Conservation (phyloP, 331 rosid genomes). For the Malus hybrid region DNA sequence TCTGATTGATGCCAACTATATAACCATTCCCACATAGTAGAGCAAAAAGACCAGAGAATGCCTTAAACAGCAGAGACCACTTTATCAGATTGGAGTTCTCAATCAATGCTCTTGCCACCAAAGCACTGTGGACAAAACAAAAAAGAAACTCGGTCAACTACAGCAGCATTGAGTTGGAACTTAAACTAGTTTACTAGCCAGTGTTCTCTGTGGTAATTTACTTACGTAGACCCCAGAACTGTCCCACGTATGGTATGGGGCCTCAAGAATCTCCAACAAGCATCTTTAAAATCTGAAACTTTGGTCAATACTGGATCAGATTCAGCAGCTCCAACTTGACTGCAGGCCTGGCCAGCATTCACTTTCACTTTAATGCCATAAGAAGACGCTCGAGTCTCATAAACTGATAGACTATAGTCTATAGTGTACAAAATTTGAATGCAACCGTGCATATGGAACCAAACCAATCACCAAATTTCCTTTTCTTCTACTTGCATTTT, state of each 20-base stretch:
- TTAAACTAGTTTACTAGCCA: background rate
- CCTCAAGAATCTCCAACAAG: slow-evolving; percentile 95
- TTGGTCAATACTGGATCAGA: slow-evolving; percentile 54
- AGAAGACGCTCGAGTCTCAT: background rate
- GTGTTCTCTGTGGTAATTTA: background rate
- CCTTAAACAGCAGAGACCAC: slow-evolving; percentile 88
- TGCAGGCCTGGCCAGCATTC: slow-evolving; percentile 64
- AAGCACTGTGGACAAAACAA: slow-evolving; percentile 53
- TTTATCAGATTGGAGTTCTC: slow-evolving; percentile 85
- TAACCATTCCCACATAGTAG: slow-evolving; percentile 90
- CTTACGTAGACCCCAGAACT: slow-evolving; percentile 84
- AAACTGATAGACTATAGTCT: background rate
- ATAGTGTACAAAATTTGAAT: background rate
- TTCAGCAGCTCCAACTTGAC: slow-evolving; percentile 72
- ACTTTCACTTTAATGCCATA: slow-evolving; percentile 23
- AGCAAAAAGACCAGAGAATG: slow-evolving; percentile 84
- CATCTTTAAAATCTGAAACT: slow-evolving; percentile 66
- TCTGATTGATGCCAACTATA: slow-evolving; percentile 97
- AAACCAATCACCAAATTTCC: background rate
- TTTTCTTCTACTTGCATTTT: background rate
- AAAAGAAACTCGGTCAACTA: slow-evolving; percentile 9
- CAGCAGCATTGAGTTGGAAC: background rate
- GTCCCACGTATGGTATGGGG: slow-evolving; percentile 96
- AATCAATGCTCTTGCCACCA: slow-evolving; percentile 85
- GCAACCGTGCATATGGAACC: background rate